Evolutionary conservation across 2,329 filamentous ascomycete species (phyloP).

Genomic region (Hypoxylon sp.): DNA sequence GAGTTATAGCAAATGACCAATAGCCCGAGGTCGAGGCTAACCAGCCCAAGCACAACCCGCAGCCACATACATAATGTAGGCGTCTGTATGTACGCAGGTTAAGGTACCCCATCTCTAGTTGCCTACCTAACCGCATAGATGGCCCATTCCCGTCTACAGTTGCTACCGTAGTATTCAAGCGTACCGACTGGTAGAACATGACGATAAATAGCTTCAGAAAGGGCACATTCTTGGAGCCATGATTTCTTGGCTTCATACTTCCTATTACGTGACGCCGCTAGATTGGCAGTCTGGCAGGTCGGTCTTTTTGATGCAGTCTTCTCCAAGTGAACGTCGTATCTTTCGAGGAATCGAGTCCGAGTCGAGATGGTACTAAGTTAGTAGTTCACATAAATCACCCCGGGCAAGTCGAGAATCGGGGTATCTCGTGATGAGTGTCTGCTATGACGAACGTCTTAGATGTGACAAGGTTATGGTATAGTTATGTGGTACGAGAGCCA

Average conservation of each 20-base stretch:
- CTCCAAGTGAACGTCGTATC: conserved; percentile 17
- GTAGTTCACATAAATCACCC: conserved; percentile 22
- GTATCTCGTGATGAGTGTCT: conserved; percentile 44
- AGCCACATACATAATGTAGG: conserved; percentile 31
- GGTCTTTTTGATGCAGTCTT: conserved; percentile 16
- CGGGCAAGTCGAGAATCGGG: conserved; percentile 11
- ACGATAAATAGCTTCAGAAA: conserved; percentile 33
- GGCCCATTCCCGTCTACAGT: conserved; percentile 33
- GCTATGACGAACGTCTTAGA: conserved; percentile 37
- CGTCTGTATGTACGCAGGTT: conserved; percentile 18
- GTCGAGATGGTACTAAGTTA: conserved; percentile 28
- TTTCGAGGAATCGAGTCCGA: conserved; percentile 21
- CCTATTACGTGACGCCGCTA: conserved; percentile 39
- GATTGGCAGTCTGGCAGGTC: conserved; percentile 24
- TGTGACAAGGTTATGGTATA: conserved; percentile 34
- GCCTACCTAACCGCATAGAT: conserved; percentile 32
- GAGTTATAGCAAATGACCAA: conserved; percentile 27
- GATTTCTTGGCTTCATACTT: conserved; percentile 37
- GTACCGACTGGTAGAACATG: conserved; percentile 36
- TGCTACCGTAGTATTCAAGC: conserved; percentile 39
- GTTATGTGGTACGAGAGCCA: conserved; percentile 23
- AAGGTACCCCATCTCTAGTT: conserved; percentile 31
- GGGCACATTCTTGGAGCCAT: conserved; percentile 28
- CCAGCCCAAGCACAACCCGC: conserved; percentile 37
- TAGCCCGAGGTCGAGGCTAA: conserved; percentile 30